Conservation (phyloP, 495 filamentous ascomycete species). For the Neurospora sp. region DNA sequence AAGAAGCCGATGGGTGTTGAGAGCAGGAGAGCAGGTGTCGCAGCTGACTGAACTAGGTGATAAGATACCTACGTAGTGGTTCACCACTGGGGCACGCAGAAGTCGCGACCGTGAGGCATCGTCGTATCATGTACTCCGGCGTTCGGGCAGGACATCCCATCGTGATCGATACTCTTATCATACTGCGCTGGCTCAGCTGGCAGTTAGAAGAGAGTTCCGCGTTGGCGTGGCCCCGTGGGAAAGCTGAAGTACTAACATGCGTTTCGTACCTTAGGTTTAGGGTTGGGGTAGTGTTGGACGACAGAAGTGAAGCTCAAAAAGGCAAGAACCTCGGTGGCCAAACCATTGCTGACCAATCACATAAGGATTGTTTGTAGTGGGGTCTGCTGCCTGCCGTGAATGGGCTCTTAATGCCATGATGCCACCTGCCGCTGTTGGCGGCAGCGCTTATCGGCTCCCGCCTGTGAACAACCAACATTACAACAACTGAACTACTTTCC, state of each 20-base stretch:
- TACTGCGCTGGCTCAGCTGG: background rate
- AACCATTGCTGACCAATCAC: background rate
- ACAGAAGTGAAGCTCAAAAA: background rate
- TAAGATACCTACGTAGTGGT: background rate
- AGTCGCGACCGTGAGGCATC: background rate
- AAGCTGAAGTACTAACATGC: background rate
- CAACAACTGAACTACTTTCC: background rate
- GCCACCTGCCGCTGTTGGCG: background rate
- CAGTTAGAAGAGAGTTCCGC: background rate
- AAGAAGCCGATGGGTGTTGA: background rate
- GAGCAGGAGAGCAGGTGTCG: background rate
- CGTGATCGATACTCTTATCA: background rate
- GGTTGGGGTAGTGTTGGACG: background rate
- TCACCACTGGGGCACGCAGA: background rate
- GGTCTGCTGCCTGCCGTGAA: background rate
- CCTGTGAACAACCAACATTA: background rate
- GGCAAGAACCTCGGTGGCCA: background rate
- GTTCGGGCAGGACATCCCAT: background rate
- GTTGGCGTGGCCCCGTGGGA: background rate
- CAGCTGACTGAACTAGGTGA: background rate
- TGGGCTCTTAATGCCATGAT: background rate
- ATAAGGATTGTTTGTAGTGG: background rate
- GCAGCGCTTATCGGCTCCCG: background rate
- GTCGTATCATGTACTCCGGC: background rate
- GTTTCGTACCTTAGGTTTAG: background rate